Percentiles rank a stretch among this genome's conserved stretches.
phyloP scores from a whole-genome alignment of 2,329 filamentous ascomycete species.

The Talaromyces amestolkiae region DNA sequence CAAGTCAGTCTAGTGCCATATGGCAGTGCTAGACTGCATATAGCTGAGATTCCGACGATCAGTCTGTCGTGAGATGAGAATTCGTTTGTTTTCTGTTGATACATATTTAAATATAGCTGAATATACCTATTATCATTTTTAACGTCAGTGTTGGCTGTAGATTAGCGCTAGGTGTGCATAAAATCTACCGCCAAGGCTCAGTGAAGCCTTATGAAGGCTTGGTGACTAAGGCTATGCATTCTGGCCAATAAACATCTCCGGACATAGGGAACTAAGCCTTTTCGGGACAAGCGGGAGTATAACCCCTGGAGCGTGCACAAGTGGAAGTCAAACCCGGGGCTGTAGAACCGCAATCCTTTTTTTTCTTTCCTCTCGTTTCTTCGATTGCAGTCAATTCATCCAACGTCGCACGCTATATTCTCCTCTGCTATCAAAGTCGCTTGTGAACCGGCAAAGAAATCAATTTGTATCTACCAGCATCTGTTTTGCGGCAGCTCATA shows the following conservation, averaged over 20 bases:
- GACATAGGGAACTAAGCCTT: background rate
- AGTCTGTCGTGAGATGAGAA: conserved; percentile 5
- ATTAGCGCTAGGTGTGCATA: background rate
- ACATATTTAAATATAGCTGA: conserved; percentile 1
- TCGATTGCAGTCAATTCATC: background rate
- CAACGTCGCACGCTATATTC: background rate
- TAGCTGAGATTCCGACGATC: conserved; percentile 42
- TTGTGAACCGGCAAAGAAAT: too few species aligned
- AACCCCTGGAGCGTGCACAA: conserved; percentile 1
- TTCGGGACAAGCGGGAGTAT: conserved; percentile 7
- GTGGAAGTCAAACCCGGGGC: conserved; percentile 3
- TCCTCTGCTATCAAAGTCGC: background rate
- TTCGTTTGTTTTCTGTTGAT: background rate
- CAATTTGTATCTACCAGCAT: too few species aligned
- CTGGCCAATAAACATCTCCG: background rate
- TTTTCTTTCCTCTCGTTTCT: background rate
- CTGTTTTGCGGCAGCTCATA: background rate
- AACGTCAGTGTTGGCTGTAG: background rate
- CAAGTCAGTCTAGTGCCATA: conserved; percentile 46
- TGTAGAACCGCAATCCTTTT: background rate
- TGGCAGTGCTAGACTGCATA: conserved; percentile 48
- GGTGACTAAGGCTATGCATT: too few species aligned
- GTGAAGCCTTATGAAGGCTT: background rate
- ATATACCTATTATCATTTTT: background rate
- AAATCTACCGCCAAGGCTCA: background rate